These are phyloP conservation scores for Jatropha podagrica DNA, from an alignment of 441 rosid genomes.

Conservation along the genomic window DNA sequence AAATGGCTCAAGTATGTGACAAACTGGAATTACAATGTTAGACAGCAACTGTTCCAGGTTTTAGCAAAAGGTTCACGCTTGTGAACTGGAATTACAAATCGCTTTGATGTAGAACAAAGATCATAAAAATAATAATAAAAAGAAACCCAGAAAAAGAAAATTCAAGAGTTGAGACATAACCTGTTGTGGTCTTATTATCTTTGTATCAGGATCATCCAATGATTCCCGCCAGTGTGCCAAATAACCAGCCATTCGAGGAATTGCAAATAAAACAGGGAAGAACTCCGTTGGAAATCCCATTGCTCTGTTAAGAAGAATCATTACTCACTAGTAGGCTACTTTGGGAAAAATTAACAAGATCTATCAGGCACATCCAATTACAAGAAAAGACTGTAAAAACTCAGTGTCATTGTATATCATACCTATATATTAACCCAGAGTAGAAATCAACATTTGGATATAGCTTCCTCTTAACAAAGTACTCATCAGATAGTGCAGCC, in stretches of 20 bases:
- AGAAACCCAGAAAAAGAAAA: no score
- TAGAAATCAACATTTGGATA: conserved; percentile 99
- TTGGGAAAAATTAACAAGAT: background rate
- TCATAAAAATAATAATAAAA: background rate
- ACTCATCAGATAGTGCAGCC: conserved; percentile 92
- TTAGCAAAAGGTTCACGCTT: background rate
- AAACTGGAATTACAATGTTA: background rate
- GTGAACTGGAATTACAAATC: background rate
- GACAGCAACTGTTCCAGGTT: background rate
- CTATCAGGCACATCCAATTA: background rate
- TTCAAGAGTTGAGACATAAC: conserved; percentile 30
- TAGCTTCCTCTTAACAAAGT: conserved; percentile 82
- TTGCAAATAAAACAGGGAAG: conserved; percentile 91
- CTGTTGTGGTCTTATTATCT: conserved; percentile 99
- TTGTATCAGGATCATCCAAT: conserved; percentile 94
- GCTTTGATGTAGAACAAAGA: background rate
- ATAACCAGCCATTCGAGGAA: conserved; percentile 99
- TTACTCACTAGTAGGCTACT: background rate
- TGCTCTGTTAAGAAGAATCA: conserved; percentile 53
- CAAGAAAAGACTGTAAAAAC: background rate
- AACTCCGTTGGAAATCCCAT: conserved; percentile 99
- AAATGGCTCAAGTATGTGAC: background rate
- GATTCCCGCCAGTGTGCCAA: conserved; percentile 96
- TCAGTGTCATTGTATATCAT: background rate
- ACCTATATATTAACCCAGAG: conserved; percentile 96